Evolutionary conservation across 345 rosid genomes (phyloP).

Genomic region (Cardamine occulta): DNA sequence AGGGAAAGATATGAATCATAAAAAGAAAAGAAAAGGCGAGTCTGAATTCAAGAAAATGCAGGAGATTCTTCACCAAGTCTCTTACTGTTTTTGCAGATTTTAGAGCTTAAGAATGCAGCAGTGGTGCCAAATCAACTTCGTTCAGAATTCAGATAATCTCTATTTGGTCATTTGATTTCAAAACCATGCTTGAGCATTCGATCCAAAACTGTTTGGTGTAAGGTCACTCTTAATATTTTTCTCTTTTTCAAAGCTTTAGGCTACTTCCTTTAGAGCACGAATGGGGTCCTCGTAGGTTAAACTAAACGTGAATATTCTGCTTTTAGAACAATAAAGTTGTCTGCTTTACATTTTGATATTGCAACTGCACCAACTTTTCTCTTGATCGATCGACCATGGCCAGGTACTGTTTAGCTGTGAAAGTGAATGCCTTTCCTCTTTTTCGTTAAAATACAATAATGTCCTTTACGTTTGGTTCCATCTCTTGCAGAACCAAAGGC

Average conservation of each 20-base stretch:
- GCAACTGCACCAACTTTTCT: conserved; percentile 39
- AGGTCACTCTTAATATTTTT: conserved; percentile 22
- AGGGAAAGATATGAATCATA: not conserved
- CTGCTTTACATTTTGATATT: conserved; percentile 42
- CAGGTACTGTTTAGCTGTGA: conserved; percentile 41
- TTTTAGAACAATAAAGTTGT: conserved; percentile 36
- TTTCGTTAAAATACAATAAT: conserved; percentile 7
- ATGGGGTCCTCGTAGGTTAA: conserved; percentile 34
- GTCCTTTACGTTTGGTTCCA: conserved; percentile 27
- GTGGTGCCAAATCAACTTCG: conserved; percentile 40
- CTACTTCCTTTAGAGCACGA: conserved; percentile 37
- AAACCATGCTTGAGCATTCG: conserved; percentile 27
- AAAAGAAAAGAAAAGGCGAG: conserved; percentile 33
- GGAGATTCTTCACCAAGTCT: conserved; percentile 42
- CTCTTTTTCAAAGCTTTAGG: conserved; percentile 31
- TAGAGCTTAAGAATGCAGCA: conserved; percentile 40
- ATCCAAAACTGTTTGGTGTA: conserved; percentile 8
- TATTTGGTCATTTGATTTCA: conserved; percentile 37
- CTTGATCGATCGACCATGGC: conserved; percentile 36
- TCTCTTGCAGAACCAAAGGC: conserved; percentile 22
- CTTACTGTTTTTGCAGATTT: conserved; percentile 23
- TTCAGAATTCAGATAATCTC: conserved; percentile 32
- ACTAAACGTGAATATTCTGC: conserved; percentile 27
- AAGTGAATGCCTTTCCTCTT: conserved; percentile 29
- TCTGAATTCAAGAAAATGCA: conserved; percentile 45